Base-by-base conservation (phyloP, 2,329 filamentous ascomycete genomes). In the Phaeomoniella chlamydospora region DNA sequence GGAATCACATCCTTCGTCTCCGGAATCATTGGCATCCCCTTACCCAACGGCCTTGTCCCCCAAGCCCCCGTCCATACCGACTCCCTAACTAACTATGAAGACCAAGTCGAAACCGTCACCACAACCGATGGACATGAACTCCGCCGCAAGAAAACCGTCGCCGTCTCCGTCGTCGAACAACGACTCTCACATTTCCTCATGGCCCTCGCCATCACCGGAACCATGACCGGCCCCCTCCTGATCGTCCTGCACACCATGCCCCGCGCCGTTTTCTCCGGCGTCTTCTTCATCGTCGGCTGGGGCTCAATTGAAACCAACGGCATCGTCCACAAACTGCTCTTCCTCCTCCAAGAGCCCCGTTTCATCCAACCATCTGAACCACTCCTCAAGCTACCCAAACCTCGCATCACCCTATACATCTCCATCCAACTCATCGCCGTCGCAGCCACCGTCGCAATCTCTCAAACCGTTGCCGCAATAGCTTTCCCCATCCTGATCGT, bases 1-100 rank as follows among this genome's bases (percentile, higher is more conserved):
- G 70, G 70, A 4, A 59, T 64, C 40, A 72, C 70, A 0, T 72
- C 67, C 2, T 68, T 70, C 40, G 57, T 73, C 14, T 60, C 62
- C 2, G 69, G 67, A 0, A 59, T 74, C n/a, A 56, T 74, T 9
- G 68, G 68, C 2, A 60, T 74, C 4, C 70, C 70, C 0, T 60
- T 73, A 26, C 70, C 70, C 2, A 74, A 74, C 39, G 70, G 70
- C 4, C 57, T 74, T 0, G 68, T 72, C n/a, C 69, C 70, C 0
- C 68, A 53, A 55, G 71, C 70, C 4, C 70, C 70, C 0, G 69
- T 74, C 13, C 71, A 74, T 46, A 75, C 70, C 2, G 69, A 69
- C 42, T 65, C 64, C 0, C 55, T 72, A 44, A 67, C 38, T 4
- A 46, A 54, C 14, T 64, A 58, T 49, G 55, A 61, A 32, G 59